These are phyloP conservation scores for Fusarium pseudoanthophilum DNA, from an alignment of 2,329 filamentous ascomycete genomes.

Conservation along the genomic window DNA sequence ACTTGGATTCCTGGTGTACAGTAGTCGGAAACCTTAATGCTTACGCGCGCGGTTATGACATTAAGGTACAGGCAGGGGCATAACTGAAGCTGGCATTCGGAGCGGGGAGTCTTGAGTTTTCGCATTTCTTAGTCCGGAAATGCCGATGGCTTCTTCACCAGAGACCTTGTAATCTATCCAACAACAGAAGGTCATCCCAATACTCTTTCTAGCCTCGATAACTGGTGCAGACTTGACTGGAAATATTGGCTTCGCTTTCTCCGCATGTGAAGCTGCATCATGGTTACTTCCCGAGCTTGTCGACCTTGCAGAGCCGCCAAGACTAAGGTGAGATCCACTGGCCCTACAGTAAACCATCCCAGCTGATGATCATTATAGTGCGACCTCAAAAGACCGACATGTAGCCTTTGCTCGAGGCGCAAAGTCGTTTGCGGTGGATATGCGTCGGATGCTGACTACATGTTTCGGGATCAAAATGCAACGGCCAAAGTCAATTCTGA, in stretches of 20 bases:
- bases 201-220: not conserved
- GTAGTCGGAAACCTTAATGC: not conserved
- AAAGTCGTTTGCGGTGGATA: not conserved
- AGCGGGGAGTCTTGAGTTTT: not conserved
- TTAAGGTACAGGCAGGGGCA: not conserved
- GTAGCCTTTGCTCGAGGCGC: not conserved
- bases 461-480: not conserved
- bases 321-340: not conserved
- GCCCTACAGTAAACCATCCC: not conserved
- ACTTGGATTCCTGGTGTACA: not conserved
- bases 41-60: not conserved
- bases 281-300: not conserved
- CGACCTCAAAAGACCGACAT: not conserved
- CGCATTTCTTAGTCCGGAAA: not conserved
- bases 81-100: not conserved
- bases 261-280: not conserved
- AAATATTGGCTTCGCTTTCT: not conserved
- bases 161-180: not conserved
- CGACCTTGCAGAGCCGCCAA: not conserved
- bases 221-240: not conserved
- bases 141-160: too few species aligned
- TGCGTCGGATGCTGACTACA: not conserved
- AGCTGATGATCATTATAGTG: not conserved
- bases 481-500: not conserved
- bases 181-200: fast-evolving